These are phyloP conservation scores for Fraxinus dipetala DNA, from an alignment of 305 asterid genomes.

Conservation along the genomic window DNA sequence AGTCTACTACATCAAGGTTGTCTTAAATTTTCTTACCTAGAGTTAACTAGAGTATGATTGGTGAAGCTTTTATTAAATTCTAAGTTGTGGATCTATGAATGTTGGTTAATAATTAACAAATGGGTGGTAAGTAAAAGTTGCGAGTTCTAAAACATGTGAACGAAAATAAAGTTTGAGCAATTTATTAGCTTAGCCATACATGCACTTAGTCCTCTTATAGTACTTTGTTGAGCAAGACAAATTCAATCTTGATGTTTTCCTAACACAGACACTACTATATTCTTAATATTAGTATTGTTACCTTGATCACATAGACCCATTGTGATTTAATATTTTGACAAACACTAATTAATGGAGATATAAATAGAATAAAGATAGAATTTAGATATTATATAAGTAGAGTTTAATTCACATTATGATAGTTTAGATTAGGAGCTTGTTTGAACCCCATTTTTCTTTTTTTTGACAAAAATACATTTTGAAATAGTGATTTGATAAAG, in stretches of 20 bases:
- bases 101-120: neutral
- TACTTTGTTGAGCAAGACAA: neutral
- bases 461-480: too few relatives aligned
- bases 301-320: neutral
- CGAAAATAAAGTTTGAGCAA: neutral
- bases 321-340: neutral
- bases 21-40: neutral
- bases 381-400: too few relatives aligned
- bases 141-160: neutral
- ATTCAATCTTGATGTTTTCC: neutral
- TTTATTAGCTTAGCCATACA: neutral
- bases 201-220: neutral
- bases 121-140: neutral
- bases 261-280: neutral
- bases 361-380: neutral
- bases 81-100: neutral
- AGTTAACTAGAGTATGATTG: too few relatives aligned
- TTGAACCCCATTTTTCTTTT: too few relatives aligned
- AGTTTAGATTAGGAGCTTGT: neutral
- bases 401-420: neutral
- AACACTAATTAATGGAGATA: neutral
- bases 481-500: too few relatives aligned
- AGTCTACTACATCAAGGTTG: neutral
- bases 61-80: too few relatives aligned
- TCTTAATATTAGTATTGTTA: neutral